Base-by-base conservation (phyloP, 2,329 filamentous ascomycete species). In the Pseudogymnoascus sp. region DNA sequence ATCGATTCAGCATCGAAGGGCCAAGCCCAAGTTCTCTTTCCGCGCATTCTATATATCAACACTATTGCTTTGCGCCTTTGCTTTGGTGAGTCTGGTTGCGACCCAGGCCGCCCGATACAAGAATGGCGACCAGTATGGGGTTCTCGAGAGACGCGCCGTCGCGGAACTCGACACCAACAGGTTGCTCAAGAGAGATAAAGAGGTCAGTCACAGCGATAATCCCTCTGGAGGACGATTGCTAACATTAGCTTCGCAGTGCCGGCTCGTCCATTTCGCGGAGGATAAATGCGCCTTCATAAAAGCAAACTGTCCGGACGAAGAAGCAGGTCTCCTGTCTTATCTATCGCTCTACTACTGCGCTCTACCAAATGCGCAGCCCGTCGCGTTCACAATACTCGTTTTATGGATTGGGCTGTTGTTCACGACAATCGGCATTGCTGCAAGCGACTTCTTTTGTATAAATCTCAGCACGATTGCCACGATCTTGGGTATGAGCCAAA, bases 361-460 rank as follows among this genome's bases (percentile, higher is more conserved):
- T 43, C 79, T 96, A 34, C 78, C 79, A 60, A 74, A 83, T 60
- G 84, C 79, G 12, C 87, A 90, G 70, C 86, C 89, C 0, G 65
- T 96, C 50, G 91, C 89, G n/a, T 95, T 99, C 70, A 71, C 79
- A 20, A 77, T 96, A 41, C 78, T 99, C 50, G 81, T 90, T 14
- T 68, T 86, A 63, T 99, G 94, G 94, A 82, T 97, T 6, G 89
- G 84, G 37, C 77, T 97, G 60, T 84, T 99, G 6, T 99, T 99
- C 75, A 93, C 89, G 67, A 97, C 94, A 12, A 97, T 99, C 65
- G 94, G 94, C 63, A 97, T 99, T 65, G 94, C 94, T 12, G 94
- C 94, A 20, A 97, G 91, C 74, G 94, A 99, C 76, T 99, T 99
- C 78, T 94, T 99, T 76, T 97, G 92, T 75, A 85, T 97, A 76